phyloP scores from a whole-genome alignment of 1,284 basidiomycete species.

The Irpex rosettiformis region DNA sequence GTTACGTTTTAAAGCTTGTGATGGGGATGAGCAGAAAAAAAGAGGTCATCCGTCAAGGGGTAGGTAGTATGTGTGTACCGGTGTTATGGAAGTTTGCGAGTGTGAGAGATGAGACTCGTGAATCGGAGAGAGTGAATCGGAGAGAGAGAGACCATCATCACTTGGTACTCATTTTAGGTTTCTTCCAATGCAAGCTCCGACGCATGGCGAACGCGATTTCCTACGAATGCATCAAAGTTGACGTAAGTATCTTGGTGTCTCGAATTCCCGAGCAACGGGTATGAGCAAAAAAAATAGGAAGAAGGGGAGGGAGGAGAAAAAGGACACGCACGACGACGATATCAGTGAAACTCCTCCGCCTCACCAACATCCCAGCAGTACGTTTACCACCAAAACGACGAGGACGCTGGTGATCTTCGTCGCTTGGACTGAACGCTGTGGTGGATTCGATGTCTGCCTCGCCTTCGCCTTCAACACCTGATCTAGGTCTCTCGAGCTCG shows the following conservation, averaged over 20 bases:
- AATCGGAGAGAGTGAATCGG: background rate
- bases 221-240: background rate
- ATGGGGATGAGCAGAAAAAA: background rate
- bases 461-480: no score
- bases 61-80: background rate
- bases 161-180: background rate
- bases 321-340: background rate
- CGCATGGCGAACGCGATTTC: constrained; percentile 6
- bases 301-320: background rate
- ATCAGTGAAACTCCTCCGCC: constrained; percentile 4
- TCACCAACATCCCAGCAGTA: no score
- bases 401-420: no score
- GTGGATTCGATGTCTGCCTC: no score
- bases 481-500: background rate
- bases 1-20: no score
- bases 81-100: background rate
- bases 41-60: no score
- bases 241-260: constrained; percentile 1
- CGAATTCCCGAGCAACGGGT: background rate
- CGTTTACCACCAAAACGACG: no score
- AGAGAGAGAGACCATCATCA: background rate
- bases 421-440: no score
- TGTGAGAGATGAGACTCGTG: background rate
- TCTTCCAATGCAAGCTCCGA: constrained; percentile 3
- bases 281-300: background rate